Percentiles rank a stretch among this genome's conserved stretches.
These are phyloP conservation scores for Heimioporus sp. DNA, from an alignment of 768 basidiomycete species.

Conservation along the genomic window DNA sequence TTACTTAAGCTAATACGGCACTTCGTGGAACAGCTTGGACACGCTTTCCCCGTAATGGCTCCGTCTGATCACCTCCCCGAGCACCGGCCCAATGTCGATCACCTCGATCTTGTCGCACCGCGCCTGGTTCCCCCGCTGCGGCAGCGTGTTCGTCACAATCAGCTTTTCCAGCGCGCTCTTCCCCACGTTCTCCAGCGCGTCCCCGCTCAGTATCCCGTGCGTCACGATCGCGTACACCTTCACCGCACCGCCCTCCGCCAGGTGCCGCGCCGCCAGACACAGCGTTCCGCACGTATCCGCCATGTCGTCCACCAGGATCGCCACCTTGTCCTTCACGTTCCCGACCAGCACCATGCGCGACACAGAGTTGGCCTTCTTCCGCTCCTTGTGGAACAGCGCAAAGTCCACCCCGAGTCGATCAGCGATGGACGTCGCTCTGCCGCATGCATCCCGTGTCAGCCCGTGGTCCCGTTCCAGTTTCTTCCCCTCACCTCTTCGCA, in stretches of 20 bases:
- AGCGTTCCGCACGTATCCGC: constrained; percentile 96
- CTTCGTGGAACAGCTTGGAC: constrained; percentile 85
- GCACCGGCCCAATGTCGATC: constrained; percentile 90
- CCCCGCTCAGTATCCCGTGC: constrained; percentile 92
- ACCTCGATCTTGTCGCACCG: constrained; percentile 82
- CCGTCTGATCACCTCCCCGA: constrained; percentile 93
- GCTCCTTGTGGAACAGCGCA: constrained; percentile 98
- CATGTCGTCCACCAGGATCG: constrained; percentile 98
- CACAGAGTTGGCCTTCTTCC: constrained; percentile 93
- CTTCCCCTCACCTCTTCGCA: constrained; percentile 76
- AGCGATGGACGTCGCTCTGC: constrained; percentile 94
- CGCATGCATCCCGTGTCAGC: constrained; percentile 14
- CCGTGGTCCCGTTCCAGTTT: background rate
- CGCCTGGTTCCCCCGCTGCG: constrained; percentile 76
- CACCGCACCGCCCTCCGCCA: constrained; percentile 84
- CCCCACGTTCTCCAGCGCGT: constrained; percentile 73
- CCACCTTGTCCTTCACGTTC: constrained; percentile 86
- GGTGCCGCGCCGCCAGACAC: constrained; percentile 84
- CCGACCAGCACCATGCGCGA: constrained; percentile 96
- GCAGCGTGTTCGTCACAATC: constrained; percentile 98
- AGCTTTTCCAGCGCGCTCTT: constrained; percentile 84
- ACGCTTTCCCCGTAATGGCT: constrained; percentile 98
- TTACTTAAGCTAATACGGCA: constrained; percentile 64
- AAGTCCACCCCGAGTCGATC: constrained; percentile 96
- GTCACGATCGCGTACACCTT: constrained; percentile 92